phyloP scores from a whole-genome alignment of 768 basidiomycete species.

The Stropharia rugosoannulata region DNA sequence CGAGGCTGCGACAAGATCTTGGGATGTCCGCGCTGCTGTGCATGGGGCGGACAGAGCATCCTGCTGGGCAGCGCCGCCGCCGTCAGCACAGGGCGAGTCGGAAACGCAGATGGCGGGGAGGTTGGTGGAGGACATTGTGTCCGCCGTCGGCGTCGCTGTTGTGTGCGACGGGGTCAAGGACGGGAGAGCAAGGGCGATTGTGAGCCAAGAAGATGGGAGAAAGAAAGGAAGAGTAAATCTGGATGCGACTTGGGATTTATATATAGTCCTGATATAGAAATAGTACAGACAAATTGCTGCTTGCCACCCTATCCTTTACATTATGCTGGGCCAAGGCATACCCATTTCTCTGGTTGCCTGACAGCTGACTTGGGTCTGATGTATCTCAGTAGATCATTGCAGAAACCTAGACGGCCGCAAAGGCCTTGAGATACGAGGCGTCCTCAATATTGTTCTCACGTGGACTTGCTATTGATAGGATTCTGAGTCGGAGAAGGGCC shows the following conservation, averaged over 20 bases:
- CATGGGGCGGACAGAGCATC: conserved; percentile 6
- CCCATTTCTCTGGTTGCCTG: too few relatives aligned
- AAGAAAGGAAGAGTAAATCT: conserved; percentile 5
- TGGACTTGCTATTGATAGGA: conserved; percentile 3
- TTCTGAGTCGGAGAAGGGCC: background rate
- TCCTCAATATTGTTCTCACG: background rate
- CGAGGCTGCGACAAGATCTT: conserved; percentile 18
- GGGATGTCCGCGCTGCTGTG: background rate
- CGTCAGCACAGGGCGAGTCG: background rate
- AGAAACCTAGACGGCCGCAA: background rate
- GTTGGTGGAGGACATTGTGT: conserved; percentile 2
- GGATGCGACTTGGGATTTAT: background rate
- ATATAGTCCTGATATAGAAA: conserved; percentile 9
- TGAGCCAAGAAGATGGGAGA: conserved; percentile 1
- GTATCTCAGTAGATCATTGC: background rate
- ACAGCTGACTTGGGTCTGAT: background rate
- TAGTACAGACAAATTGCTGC: background rate
- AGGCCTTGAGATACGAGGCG: background rate
- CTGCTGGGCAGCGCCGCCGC: background rate
- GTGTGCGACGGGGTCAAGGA: background rate
- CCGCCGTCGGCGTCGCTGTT: background rate
- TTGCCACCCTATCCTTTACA: background rate
- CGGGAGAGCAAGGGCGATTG: background rate
- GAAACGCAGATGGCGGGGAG: background rate
- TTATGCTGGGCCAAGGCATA: too few relatives aligned